phyloP scores from a whole-genome alignment of 257 asterid species.

The Fraxinus quadrangulata region DNA sequence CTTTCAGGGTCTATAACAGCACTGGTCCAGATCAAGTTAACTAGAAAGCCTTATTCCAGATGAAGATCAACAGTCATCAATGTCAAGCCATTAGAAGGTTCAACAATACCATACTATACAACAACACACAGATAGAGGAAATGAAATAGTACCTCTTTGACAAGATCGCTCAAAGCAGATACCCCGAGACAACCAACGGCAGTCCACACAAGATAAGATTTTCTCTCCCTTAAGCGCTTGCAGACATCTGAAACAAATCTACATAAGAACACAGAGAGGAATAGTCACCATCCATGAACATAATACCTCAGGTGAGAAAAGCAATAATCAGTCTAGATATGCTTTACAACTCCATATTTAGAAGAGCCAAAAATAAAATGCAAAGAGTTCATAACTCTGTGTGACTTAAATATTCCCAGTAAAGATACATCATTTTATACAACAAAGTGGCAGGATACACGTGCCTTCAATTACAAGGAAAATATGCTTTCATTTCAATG shows the following conservation, averaged over 20 bases:
- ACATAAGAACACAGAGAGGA: conserved; percentile 24
- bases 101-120: background rate
- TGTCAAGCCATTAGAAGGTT: background rate
- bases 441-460: background rate
- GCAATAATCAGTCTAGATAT: conserved; percentile 4
- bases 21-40: conserved; percentile 12
- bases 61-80: background rate
- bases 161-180: conserved; percentile 78
- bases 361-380: background rate
- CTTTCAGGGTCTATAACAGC: conserved; percentile 10
- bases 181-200: conserved; percentile 90
- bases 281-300: conserved; percentile 7
- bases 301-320: background rate
- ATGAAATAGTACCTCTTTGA: conserved; percentile 63
- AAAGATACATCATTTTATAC: background rate
- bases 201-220: conserved; percentile 78
- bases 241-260: conserved; percentile 78
- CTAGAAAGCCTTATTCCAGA: conserved; percentile 14
- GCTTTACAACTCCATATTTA: background rate
- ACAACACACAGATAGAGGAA: background rate
- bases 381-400: conserved; percentile 9
- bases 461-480: background rate
- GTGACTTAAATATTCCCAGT: background rate
- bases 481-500: background rate
- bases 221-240: conserved; percentile 72